Percentiles rank a stretch among this genome's conserved stretches.
phyloP scores from a whole-genome alignment of 768 basidiomycete genomes.

The Leucogyrophana mollusca region DNA sequence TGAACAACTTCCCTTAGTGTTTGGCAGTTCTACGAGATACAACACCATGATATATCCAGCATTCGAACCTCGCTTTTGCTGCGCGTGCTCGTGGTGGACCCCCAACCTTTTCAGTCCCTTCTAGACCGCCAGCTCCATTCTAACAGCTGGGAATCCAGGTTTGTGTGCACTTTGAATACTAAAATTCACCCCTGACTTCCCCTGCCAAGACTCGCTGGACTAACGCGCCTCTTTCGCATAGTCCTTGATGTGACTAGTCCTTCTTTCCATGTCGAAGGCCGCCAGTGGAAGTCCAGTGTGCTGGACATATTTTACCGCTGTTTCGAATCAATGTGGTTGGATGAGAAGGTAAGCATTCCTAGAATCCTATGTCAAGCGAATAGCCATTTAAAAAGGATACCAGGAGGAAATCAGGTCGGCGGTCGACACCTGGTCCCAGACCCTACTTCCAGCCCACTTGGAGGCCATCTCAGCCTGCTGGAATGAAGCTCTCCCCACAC shows the following conservation, averaged over 20 bases:
- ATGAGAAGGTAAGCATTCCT: slow-evolving; percentile 47
- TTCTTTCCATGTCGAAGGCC: slow-evolving; percentile 57
- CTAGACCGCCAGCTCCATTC: slow-evolving; percentile 40
- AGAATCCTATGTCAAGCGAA: not conserved
- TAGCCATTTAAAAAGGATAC: not conserved
- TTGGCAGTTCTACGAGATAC: slow-evolving; percentile 70
- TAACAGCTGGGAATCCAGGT: slow-evolving; percentile 53
- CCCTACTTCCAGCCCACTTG: slow-evolving; percentile 64
- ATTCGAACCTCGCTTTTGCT: slow-evolving; percentile 57
- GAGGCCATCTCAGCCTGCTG: slow-evolving; percentile 66
- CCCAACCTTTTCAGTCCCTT: slow-evolving; percentile 57
- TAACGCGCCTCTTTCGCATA: slow-evolving; percentile 60
- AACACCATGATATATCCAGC: slow-evolving; percentile 49
- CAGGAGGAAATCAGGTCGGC: slow-evolving; percentile 71
- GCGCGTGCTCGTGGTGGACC: slow-evolving; percentile 59
- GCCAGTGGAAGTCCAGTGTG: slow-evolving; percentile 67
- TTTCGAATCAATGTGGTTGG: slow-evolving; percentile 64
- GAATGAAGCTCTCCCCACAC: slow-evolving; percentile 57
- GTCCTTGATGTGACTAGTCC: slow-evolving; percentile 66
- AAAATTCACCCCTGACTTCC: not conserved
- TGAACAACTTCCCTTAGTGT: slow-evolving; percentile 37
- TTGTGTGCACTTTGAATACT: slow-evolving; percentile 8
- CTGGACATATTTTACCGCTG: slow-evolving; percentile 57
- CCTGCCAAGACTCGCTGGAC: slow-evolving; percentile 48
- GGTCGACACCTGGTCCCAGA: slow-evolving; percentile 55